A percentile compares a stretch with the other conserved stretches of the same genome.
phyloP scores from a whole-genome alignment of 129 eudicot species.

The carrot (Daucus carota) region DH1_v3.0 NC_030384.2:40650001-40650500 shows the following conservation, averaged over 20 bases:
- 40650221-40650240: neutral
- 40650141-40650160: neutral
- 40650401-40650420: constrained; percentile 94
- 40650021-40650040: neutral
- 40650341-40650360: constrained; percentile 32
- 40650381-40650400: constrained; percentile 76
- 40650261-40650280: neutral
- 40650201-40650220: neutral
- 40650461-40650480: constrained; percentile 73
- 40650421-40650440: constrained; percentile 82
- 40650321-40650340: constrained; percentile 17
- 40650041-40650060: neutral
- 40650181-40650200: neutral
- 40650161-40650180: neutral
- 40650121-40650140: neutral
- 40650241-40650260: neutral
- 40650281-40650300: neutral
- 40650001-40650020: neutral
- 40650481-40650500: constrained; percentile 67
- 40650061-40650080: neutral
- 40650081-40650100: neutral
- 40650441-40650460: constrained; percentile 84
- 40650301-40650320: neutral
- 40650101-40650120: neutral
- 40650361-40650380: constrained; percentile 80